phyloP scores from a whole-genome alignment of 768 basidiomycete genomes.

The Russula sp. region DNA sequence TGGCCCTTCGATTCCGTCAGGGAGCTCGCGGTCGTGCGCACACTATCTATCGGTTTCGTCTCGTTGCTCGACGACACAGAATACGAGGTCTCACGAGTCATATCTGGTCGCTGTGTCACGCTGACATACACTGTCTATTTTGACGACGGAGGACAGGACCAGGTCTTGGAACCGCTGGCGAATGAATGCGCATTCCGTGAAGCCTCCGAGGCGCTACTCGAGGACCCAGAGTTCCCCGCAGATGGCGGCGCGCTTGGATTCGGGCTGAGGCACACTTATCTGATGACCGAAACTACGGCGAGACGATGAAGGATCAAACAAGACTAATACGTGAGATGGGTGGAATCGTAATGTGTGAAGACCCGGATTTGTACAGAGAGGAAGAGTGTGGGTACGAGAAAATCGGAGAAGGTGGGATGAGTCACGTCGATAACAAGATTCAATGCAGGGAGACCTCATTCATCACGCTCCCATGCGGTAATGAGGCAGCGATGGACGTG shows the following conservation, averaged over 20 bases:
- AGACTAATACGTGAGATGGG: too few relatives aligned
- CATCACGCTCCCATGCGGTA: not conserved
- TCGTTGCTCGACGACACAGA: conserved; percentile 41
- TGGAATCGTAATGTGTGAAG: too few relatives aligned
- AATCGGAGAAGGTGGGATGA: not conserved
- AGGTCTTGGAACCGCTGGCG: too few relatives aligned
- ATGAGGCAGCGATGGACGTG: not conserved
- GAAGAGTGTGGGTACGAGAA: too few relatives aligned
- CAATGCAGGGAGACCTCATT: not conserved
- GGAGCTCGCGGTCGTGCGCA: too few relatives aligned
- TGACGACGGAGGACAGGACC: too few relatives aligned
- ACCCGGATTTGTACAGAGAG: too few relatives aligned
- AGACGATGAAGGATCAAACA: too few relatives aligned
- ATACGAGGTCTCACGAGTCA: conserved; percentile 38
- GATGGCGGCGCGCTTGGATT: not conserved
- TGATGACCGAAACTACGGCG: not conserved
- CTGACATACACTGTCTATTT: conserved; percentile 39
- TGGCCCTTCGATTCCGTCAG: conserved; percentile 33
- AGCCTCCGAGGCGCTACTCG: not conserved
- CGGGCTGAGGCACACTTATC: not conserved
- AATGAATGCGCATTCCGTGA: conserved; percentile 14
- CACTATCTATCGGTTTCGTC: conserved; percentile 30
- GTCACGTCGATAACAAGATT: not conserved
- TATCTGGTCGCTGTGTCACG: conserved; percentile 37
- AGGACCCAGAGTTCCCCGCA: not conserved